Evolutionary conservation across 2,329 filamentous ascomycete genomes (phyloP).

Genomic region (Aspergillus proliferans): DNA sequence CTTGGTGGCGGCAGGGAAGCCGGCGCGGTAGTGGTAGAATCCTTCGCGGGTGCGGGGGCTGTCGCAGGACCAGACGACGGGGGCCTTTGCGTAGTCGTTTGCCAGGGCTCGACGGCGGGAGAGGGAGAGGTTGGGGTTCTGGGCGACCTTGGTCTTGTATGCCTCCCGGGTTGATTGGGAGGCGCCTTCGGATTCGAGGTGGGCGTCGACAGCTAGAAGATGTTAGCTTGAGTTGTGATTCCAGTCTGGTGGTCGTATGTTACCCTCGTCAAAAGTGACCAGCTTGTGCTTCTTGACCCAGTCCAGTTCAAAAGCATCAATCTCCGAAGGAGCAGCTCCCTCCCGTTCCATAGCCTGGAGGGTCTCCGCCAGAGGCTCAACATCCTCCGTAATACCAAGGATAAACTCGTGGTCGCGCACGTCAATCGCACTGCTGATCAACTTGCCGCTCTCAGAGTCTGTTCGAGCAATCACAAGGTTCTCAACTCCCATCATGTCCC

Average conservation of each 20-base stretch:
- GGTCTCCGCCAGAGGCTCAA: conserved; percentile 77
- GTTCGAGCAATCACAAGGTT: conserved; percentile 92
- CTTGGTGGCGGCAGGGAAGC: conserved; percentile 82
- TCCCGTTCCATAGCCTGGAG: conserved; percentile 81
- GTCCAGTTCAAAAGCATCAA: conserved; percentile 75
- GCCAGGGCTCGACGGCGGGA: conserved; percentile 70
- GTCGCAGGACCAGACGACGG: conserved; percentile 83
- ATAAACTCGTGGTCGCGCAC: conserved; percentile 96
- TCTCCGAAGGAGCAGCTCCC: conserved; percentile 70
- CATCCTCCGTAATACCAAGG: conserved; percentile 72
- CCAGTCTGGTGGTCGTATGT: not conserved
- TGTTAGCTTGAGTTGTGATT: conserved; percentile 5
- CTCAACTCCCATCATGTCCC: conserved; percentile 96
- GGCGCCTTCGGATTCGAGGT: conserved; percentile 63
- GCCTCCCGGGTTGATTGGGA: conserved; percentile 57
- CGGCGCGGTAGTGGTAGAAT: conserved; percentile 50
- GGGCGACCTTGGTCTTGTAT: conserved; percentile 58
- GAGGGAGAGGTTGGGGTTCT: conserved; percentile 69
- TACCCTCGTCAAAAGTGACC: conserved; percentile 80
- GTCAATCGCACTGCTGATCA: conserved; percentile 86
- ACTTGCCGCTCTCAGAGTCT: conserved; percentile 86
- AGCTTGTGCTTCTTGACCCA: conserved; percentile 86
- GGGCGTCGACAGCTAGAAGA: conserved; percentile 60
- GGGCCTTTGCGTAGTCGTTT: conserved; percentile 57
- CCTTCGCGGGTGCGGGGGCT: conserved; percentile 89